Conservation (phyloP, 768 basidiomycete species). For the Russula dissimulans region DNA sequence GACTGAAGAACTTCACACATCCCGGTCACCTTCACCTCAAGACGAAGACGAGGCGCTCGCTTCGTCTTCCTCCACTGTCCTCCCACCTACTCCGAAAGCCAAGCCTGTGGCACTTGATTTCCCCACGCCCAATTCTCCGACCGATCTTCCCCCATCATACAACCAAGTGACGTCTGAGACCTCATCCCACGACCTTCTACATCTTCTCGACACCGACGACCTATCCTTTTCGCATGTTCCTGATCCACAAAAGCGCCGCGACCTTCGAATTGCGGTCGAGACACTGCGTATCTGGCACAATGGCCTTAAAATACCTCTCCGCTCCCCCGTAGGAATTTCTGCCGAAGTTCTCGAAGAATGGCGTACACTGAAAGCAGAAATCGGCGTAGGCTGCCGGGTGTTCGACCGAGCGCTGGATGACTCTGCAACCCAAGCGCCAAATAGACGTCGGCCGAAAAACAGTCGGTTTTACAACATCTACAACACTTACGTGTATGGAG, state of each 20-base stretch:
- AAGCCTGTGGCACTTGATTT: slow-evolving; percentile 17
- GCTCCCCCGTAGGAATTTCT: slow-evolving; percentile 42
- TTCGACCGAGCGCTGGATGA: slow-evolving; percentile 61
- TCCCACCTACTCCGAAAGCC: slow-evolving; percentile 61
- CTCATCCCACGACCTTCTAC: slow-evolving; percentile 22
- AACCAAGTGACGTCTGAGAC: slow-evolving; percentile 40
- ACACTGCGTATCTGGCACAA: slow-evolving; percentile 64
- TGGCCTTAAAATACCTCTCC: slow-evolving; percentile 40
- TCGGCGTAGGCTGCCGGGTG: slow-evolving; percentile 67
- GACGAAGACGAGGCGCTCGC: slow-evolving; percentile 47
- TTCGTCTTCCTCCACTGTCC: slow-evolving; percentile 65
- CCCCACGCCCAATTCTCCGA: slow-evolving; percentile 15
- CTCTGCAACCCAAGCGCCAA: slow-evolving; percentile 8
- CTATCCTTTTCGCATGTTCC: slow-evolving; percentile 16
- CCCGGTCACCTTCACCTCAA: slow-evolving; percentile 38
- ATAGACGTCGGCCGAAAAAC: slow-evolving; percentile 24
- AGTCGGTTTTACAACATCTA: slow-evolving; percentile 79
- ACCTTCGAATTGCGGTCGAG: slow-evolving; percentile 45
- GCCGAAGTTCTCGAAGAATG: slow-evolving; percentile 65
- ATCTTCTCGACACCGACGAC: slow-evolving; percentile 14
- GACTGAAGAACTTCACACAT: slow-evolving; percentile 41
- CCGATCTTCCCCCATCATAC: slow-evolving; percentile 69
- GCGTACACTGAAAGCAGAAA: slow-evolving; percentile 69
- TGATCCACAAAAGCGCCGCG: slow-evolving; percentile 21
- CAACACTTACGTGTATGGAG: slow-evolving; percentile 56